phyloP scores from a whole-genome alignment of 164 flowering plant genomes.

The Malania oleifera region DNA sequence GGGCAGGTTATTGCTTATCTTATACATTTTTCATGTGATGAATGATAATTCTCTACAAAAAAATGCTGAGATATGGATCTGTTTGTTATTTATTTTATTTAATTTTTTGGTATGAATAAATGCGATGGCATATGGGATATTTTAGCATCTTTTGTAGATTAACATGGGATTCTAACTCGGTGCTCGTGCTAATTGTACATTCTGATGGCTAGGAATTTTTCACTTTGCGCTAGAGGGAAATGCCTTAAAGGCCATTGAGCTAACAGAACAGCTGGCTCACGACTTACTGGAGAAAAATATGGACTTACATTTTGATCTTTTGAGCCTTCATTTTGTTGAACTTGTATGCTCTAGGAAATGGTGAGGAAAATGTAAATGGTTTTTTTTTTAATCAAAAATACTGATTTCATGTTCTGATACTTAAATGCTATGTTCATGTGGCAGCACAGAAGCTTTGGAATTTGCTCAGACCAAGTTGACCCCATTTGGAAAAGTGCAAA shows the following conservation, averaged over 20 bases:
- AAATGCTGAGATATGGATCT: no score
- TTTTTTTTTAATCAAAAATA: background rate
- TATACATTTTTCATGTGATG: no score
- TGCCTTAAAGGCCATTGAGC: slow-evolving; percentile 80
- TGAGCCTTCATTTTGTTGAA: slow-evolving; percentile 91
- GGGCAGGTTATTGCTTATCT: no score
- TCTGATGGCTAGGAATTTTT: slow-evolving; percentile 48
- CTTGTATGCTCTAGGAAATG: slow-evolving; percentile 75
- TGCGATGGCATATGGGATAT: no score
- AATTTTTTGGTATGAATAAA: no score
- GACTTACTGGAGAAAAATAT: slow-evolving; percentile 66
- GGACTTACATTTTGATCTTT: slow-evolving; percentile 92
- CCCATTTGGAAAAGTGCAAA: slow-evolving; percentile 75
- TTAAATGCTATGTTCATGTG: slow-evolving; percentile 23
- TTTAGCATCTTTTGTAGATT: background rate
- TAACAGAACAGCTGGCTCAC: slow-evolving; percentile 69
- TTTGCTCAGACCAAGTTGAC: slow-evolving; percentile 79
- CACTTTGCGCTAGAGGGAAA: slow-evolving; percentile 73
- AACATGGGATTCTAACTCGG: background rate
- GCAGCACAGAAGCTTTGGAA: slow-evolving; percentile 93
- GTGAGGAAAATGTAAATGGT: slow-evolving; percentile 30
- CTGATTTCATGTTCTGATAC: slow-evolving; percentile 1
- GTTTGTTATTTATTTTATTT: no score
- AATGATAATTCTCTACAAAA: no score
- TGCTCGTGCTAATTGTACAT: slow-evolving; percentile 1